Conservation (phyloP, 306 rosid species). For the Quercus cerris region DNA sequence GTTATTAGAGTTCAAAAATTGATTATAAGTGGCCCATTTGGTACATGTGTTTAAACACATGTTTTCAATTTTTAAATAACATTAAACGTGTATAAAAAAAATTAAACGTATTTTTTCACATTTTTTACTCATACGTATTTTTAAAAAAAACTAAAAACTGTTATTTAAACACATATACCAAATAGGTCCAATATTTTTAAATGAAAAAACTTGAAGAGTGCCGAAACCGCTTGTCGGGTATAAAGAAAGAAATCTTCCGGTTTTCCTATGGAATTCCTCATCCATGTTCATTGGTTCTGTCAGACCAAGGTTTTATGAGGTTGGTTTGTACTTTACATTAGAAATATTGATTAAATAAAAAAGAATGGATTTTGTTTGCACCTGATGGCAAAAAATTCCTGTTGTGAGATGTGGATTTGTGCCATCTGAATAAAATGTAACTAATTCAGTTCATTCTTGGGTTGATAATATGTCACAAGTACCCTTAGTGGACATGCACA, state of each 20-base stretch:
- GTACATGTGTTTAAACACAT: no score
- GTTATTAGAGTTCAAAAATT: background rate
- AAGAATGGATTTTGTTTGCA: background rate
- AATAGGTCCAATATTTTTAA: no score
- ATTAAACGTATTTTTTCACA: no score
- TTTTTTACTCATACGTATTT: no score
- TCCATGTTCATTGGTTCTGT: conserved; percentile 33
- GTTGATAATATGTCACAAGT: no score
- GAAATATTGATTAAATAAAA: background rate
- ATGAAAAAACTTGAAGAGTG: conserved; percentile 9
- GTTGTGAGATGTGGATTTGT: conserved; percentile 11
- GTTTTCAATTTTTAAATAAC: no score
- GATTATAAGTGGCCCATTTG: background rate
- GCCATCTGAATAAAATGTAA: background rate
- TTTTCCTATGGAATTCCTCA: conserved; percentile 12
- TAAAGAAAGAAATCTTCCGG: conserved; percentile 20
- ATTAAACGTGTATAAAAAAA: background rate
- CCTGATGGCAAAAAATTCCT: conserved; percentile 3
- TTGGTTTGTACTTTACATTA: conserved; percentile 1
- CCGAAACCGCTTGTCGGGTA: conserved; percentile 40
- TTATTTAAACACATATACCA: no score
- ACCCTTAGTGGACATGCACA: background rate
- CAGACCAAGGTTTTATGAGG: conserved; percentile 23
- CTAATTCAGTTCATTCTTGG: no score
- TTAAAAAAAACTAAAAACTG: no score